These are phyloP conservation scores for Daldinia loculata DNA, from an alignment of 495 filamentous ascomycete species.

Conservation along the genomic window DNA sequence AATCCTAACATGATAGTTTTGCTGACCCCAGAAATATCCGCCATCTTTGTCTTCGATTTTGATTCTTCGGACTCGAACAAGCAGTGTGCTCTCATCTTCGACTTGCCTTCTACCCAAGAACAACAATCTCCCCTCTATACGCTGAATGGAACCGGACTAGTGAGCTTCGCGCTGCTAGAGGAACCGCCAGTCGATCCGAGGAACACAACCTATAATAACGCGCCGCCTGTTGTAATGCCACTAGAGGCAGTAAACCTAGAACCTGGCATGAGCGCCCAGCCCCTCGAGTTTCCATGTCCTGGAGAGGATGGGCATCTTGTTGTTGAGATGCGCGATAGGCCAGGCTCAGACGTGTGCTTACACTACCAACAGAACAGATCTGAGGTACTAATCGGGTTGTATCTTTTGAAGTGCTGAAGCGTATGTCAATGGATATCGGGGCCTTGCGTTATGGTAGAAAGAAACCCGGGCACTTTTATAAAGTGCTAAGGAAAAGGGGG, in stretches of 20 bases:
- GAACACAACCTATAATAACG: conserved; percentile 62
- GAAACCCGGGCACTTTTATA: not conserved
- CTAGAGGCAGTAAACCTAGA: conserved; percentile 16
- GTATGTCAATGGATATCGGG: too few relatives aligned
- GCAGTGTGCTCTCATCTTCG: conserved; percentile 71
- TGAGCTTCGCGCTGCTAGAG: conserved; percentile 62
- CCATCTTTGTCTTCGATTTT: conserved; percentile 77
- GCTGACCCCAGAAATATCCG: conserved; percentile 65
- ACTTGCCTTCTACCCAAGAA: conserved; percentile 62
- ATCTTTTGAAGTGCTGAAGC: conserved; percentile 28
- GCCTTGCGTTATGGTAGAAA: too few relatives aligned
- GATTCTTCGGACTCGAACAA: conserved; percentile 61
- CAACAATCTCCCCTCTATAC: conserved; percentile 52
- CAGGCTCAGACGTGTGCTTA: conserved; percentile 15
- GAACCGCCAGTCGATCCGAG: conserved; percentile 39
- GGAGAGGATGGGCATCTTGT: conserved; percentile 21
- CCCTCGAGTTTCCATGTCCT: conserved; percentile 36
- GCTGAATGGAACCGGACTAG: conserved; percentile 64
- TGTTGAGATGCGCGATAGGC: conserved; percentile 18
- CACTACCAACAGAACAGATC: conserved; percentile 12
- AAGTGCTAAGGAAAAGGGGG: not conserved
- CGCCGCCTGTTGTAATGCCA: conserved; percentile 53
- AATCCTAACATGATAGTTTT: conserved; percentile 63
- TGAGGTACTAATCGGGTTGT: conserved; percentile 19
- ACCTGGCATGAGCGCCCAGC: conserved; percentile 16